Conservation (phyloP, 441 rosid species). For the Omphalea diandra region DNA sequence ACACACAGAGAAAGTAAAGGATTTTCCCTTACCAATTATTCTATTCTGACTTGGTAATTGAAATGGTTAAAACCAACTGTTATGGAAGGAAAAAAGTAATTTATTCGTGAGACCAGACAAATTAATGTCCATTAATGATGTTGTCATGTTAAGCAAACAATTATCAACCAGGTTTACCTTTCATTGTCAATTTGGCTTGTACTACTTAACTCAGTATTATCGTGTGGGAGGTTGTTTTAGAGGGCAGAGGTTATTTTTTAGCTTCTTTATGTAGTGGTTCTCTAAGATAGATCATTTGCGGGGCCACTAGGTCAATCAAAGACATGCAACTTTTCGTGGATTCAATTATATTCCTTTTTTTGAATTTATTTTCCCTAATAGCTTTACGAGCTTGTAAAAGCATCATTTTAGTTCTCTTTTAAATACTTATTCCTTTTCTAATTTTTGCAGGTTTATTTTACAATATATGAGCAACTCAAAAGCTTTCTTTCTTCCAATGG, state of each 20-base stretch:
- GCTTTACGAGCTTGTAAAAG: too few species aligned
- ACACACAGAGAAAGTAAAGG: too few species aligned
- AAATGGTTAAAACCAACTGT: too few species aligned
- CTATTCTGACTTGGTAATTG: too few species aligned
- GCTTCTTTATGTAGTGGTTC: not conserved
- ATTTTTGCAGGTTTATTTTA: constrained; percentile 70
- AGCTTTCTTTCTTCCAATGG: constrained; percentile 57
- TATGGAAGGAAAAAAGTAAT: not conserved
- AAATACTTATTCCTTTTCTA: constrained; percentile 6
- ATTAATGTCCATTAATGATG: not conserved
- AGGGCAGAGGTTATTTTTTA: not conserved
- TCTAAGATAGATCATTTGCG: not conserved
- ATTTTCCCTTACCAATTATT: too few species aligned
- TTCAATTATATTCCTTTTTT: too few species aligned
- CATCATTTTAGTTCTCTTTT: constrained; percentile 15
- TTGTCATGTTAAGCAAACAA: not conserved
- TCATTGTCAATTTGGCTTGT: too few species aligned
- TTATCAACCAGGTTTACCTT: not conserved
- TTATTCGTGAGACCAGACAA: not conserved
- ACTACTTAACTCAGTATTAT: too few species aligned
- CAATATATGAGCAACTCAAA: constrained; percentile 77
- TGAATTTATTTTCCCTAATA: too few species aligned
- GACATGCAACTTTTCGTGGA: not conserved
- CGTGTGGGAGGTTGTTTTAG: not conserved
- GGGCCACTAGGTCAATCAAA: not conserved